A percentile compares a stretch with the other conserved stretches of the same genome.
Evolutionary conservation across 768 basidiomycete genomes (phyloP).

Genomic region (Infundibulicybe gibba): DNA sequence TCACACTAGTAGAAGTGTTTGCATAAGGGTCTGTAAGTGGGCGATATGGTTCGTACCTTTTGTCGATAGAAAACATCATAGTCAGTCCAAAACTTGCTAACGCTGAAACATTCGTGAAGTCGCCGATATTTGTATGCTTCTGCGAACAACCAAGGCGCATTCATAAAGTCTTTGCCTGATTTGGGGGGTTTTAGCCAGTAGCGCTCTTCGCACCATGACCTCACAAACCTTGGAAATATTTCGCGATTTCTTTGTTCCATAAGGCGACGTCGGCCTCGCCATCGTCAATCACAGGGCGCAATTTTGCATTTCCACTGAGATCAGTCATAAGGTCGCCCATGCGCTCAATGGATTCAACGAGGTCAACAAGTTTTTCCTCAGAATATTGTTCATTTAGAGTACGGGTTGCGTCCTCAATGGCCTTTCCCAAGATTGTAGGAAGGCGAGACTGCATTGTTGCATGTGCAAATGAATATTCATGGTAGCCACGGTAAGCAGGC

Average conservation of each 20-base stretch:
- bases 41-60: slow-evolving; percentile 45
- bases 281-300: slow-evolving; percentile 88
- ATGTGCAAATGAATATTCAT: slow-evolving; percentile 81
- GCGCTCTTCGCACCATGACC: no score
- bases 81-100: slow-evolving; percentile 84
- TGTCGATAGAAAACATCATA: slow-evolving; percentile 97
- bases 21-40: neutral
- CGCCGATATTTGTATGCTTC: slow-evolving; percentile 93
- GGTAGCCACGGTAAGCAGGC: slow-evolving; percentile 79
- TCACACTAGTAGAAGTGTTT: slow-evolving; percentile 57
- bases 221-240: slow-evolving; percentile 88
- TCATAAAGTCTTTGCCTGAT: slow-evolving; percentile 87
- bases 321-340: slow-evolving; percentile 91
- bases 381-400: slow-evolving; percentile 84
- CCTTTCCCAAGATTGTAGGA: slow-evolving; percentile 94
- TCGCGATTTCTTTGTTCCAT: slow-evolving; percentile 97
- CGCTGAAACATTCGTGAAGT: slow-evolving; percentile 89
- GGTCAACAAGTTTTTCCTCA: slow-evolving; percentile 83
- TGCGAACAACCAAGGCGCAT: slow-evolving; percentile 94
- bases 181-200: no score
- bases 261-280: slow-evolving; percentile 88
- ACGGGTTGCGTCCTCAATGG: slow-evolving; percentile 85
- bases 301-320: slow-evolving; percentile 76
- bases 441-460: slow-evolving; percentile 96
- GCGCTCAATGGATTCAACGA: slow-evolving; percentile 81